A percentile compares a stretch with the other conserved stretches of the same genome.
Conservation (phyloP, 345 rosid genomes). For the Clarkia xantiana region DNA sequence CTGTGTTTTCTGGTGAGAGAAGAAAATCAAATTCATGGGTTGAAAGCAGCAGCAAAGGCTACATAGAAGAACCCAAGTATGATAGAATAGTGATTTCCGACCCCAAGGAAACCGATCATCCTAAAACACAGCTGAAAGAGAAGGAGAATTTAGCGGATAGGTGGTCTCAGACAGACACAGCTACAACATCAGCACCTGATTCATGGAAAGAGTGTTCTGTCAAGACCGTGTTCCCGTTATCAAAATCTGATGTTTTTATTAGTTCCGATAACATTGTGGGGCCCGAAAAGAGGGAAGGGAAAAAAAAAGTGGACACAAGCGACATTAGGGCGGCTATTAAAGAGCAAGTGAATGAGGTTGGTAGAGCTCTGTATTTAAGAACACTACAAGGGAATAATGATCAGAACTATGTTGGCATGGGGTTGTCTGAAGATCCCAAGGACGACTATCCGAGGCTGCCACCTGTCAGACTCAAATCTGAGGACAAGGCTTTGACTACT, state of each 20-base stretch:
- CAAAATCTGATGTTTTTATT: conserved; percentile 39
- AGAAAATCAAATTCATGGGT: conserved; percentile 27
- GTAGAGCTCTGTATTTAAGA: conserved; percentile 60
- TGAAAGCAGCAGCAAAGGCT: conserved; percentile 34
- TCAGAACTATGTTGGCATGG: conserved; percentile 28
- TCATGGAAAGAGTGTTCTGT: conserved; percentile 65
- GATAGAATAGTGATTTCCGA: conserved; percentile 24
- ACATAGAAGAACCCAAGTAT: conserved; percentile 19
- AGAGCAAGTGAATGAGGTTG: conserved; percentile 86
- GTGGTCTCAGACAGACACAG: conserved; percentile 38
- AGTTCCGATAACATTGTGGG: conserved; percentile 20
- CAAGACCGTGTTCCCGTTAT: conserved; percentile 56
- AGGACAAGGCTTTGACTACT: conserved; percentile 46
- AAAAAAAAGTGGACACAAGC: conserved; percentile 28
- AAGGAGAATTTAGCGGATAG: conserved; percentile 1
- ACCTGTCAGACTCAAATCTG: conserved; percentile 92
- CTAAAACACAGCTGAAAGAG: too few species aligned
- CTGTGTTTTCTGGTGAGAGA: conserved; percentile 35
- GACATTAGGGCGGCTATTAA: conserved; percentile 44
- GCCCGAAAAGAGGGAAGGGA: conserved; percentile 54
- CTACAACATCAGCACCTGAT: conserved; percentile 29
- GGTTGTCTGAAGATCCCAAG: conserved; percentile 41
- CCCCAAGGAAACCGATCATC: conserved; percentile 29
- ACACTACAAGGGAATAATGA: conserved; percentile 43
- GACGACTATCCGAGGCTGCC: conserved; percentile 93